Conservation (phyloP, 345 rosid genomes). For the Nasturtium officinale region DNA sequence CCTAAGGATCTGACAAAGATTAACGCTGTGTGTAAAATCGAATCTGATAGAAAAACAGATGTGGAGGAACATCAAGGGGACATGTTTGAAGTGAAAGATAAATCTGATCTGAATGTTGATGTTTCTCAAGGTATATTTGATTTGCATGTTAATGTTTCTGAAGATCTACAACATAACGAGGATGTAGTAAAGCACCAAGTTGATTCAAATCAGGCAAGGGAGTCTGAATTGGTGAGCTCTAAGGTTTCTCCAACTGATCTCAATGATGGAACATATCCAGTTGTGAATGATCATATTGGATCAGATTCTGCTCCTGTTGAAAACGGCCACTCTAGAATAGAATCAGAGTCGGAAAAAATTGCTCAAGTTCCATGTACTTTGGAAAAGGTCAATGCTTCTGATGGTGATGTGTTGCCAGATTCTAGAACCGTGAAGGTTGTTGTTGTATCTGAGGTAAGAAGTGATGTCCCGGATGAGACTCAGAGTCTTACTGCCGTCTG, state of each 20-base stretch:
- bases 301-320: constrained; percentile 37
- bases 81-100: too few relatives aligned
- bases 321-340: constrained; percentile 21
- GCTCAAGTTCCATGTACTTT: not conserved
- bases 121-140: constrained; percentile 27
- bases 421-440: not conserved
- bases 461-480: constrained; percentile 26
- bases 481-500: constrained; percentile 3
- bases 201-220: constrained; percentile 34
- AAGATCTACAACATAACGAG: constrained; percentile 28
- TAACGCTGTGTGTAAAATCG: not conserved
- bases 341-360: constrained; percentile 30
- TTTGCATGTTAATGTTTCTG: constrained; percentile 20
- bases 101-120: not conserved
- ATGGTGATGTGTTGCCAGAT: too few relatives aligned
- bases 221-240: constrained; percentile 23
- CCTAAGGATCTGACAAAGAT: constrained; percentile 28
- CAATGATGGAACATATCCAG: constrained; percentile 30
- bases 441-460: constrained; percentile 28
- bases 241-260: constrained; percentile 30
- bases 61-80: not conserved
- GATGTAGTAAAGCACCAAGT: constrained; percentile 18
- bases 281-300: constrained; percentile 17
- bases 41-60: too few relatives aligned
- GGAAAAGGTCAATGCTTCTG: too few relatives aligned